phyloP scores from a whole-genome alignment of 805 yeast species.

The Pichia nanzhaoensis region DNA sequence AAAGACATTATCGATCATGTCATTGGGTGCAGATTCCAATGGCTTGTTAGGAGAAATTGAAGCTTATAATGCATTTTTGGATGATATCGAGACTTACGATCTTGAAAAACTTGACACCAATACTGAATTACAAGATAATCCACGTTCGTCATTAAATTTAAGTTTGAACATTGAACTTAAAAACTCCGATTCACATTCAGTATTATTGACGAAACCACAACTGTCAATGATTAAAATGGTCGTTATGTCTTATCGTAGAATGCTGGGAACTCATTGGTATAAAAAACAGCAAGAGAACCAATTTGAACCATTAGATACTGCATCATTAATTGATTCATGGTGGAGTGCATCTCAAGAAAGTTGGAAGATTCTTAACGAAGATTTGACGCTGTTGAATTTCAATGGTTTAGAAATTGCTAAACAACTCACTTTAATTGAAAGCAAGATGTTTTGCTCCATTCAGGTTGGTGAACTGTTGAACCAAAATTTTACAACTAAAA shows the following conservation, averaged over 20 bases:
- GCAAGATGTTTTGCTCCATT: slow-evolving; percentile 55
- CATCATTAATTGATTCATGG: slow-evolving; percentile 39
- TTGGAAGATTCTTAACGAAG: slow-evolving; percentile 51
- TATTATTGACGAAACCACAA: slow-evolving; percentile 33
- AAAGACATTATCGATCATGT: slow-evolving; percentile 26
- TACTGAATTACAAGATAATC: slow-evolving; percentile 1
- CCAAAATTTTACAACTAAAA: slow-evolving; percentile 55
- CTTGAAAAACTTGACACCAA: slow-evolving; percentile 20
- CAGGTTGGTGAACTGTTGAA: slow-evolving; percentile 61
- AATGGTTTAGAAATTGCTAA: slow-evolving; percentile 73
- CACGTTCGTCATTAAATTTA: slow-evolving; percentile 22
- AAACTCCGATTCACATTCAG: slow-evolving; percentile 17
- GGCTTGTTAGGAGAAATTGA: slow-evolving; percentile 25
- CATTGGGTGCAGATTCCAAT: slow-evolving; percentile 12
- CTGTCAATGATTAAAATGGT: slow-evolving; percentile 40
- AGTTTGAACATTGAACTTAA: slow-evolving; percentile 27
- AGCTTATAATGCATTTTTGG: slow-evolving; percentile 28
- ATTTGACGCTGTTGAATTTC: slow-evolving; percentile 47
- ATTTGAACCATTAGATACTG: slow-evolving; percentile 30
- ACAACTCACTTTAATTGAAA: slow-evolving; percentile 68
- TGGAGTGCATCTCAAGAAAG: slow-evolving; percentile 44
- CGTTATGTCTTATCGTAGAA: slow-evolving; percentile 46
- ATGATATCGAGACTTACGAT: slow-evolving; percentile 30
- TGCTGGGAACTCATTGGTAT: slow-evolving; percentile 43
- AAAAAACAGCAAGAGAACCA: slow-evolving; percentile 3